phyloP scores from a whole-genome alignment of 129 eudicot genomes.

The Escallonia rubra region DNA sequence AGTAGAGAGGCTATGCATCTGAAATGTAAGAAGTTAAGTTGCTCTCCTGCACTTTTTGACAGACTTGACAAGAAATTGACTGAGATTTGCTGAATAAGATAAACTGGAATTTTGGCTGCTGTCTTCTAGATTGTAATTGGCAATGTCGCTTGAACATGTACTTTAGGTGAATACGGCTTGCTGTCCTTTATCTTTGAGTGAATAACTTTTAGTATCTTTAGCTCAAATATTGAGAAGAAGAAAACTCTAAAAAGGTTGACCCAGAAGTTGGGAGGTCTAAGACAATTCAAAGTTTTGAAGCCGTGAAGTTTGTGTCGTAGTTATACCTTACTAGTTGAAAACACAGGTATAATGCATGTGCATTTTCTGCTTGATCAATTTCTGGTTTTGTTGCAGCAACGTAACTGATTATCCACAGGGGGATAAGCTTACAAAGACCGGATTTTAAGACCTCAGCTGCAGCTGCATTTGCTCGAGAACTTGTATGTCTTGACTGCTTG shows the following conservation, averaged over 20 bases:
- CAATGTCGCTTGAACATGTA: neutral
- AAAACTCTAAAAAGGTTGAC: neutral
- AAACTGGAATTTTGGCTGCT: neutral
- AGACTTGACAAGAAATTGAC: too few species aligned
- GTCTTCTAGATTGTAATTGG: neutral
- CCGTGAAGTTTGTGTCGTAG: neutral
- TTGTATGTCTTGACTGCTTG: neutral
- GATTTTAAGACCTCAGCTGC: neutral
- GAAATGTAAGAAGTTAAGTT: too few species aligned
- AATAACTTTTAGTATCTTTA: too few species aligned
- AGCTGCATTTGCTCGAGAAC: too few species aligned
- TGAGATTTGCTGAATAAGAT: too few species aligned
- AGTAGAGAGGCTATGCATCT: too few species aligned
- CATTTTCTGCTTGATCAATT: neutral
- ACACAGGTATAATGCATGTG: neutral
- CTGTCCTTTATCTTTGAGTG: too few species aligned
- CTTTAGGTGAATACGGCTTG: too few species aligned
- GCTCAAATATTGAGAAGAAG: neutral
- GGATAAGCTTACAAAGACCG: neutral
- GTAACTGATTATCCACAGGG: neutral
- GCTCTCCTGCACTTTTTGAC: too few species aligned
- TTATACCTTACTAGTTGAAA: neutral
- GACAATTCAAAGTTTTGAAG: neutral
- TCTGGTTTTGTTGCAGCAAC: neutral
- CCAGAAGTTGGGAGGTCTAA: neutral